Evolutionary conservation across 225 moss, liverwort and hornwort genomes (phyloP), one percentile per base, ranked within the genome.

Genomic region (Physcomitrium patens): DNA sequence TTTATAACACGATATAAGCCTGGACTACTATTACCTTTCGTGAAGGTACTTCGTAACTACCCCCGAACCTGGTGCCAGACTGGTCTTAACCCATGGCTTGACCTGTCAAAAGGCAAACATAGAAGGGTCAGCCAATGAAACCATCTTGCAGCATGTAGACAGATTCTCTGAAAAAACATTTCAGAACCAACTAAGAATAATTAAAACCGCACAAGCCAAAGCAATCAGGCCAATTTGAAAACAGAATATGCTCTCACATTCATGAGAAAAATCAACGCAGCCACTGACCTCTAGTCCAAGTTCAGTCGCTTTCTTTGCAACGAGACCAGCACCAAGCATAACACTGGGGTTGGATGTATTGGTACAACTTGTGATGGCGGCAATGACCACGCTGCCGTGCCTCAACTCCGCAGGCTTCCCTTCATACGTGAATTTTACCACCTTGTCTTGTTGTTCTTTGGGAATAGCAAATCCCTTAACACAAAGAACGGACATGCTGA

Each of bases 311-410:
- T 96, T 96, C 83, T 94, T 96, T 10, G 96, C 96, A 60, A 96
- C 86, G 65, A 96, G 91, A 20, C 94, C 96, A 58, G 96, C 96
- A 77, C 92, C 96, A 28, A 96, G 91, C 96, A 96, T 96, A 18
- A 96, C 96, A 73, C 82, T 88, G 12, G 96, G 96, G 70, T 96
- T 96, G 59, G 96, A 96, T n/a, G 94, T 97, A 73, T 97, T 97
- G 17, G 97, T 97, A 83, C 97, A 97, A 84, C 97, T 97, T 52
- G 97, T 97, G 71, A 97, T 97, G 49, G 97, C 97, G 68, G 97
- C 89, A 71, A 97, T 97, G 19, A 97, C 97, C 73, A 97, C 58
- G 60, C 91, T 91, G 55, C 97, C 97, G 67, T 97, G 92, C 57
- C 81, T 86, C 80, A 97, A 68, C 81, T 97, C 94, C 48, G 92